These are phyloP conservation scores for Aspergillus oerlinghausenensis DNA, from an alignment of 2,329 filamentous ascomycete genomes.

Conservation along the genomic window DNA sequence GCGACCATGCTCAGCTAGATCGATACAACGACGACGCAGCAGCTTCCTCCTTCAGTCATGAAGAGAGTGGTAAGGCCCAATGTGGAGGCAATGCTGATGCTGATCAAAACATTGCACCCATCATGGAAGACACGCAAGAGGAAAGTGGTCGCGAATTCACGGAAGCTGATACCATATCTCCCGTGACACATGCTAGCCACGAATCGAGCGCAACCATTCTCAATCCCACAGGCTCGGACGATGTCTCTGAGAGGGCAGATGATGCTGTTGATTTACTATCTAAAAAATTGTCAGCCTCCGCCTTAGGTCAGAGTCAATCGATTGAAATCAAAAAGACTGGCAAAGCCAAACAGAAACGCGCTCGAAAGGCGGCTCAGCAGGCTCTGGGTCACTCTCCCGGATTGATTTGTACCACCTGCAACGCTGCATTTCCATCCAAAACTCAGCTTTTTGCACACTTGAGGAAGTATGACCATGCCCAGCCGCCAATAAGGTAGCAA, in stretches of 20 bases:
- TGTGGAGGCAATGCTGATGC: not conserved
- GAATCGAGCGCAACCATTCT: not conserved
- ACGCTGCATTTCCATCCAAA: constrained; percentile 70
- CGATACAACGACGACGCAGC: not conserved
- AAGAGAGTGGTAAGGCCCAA: constrained; percentile 19
- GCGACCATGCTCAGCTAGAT: not conserved
- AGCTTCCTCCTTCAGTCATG: not conserved
- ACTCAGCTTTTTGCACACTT: constrained; percentile 72
- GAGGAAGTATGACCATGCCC: constrained; percentile 61
- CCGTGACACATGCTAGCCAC: not conserved
- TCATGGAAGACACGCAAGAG: not conserved
- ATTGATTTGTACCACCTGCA: constrained; percentile 72
- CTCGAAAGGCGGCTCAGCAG: constrained; percentile 44
- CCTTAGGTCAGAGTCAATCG: constrained; percentile 16
- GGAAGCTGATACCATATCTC: not conserved
- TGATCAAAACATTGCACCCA: not conserved
- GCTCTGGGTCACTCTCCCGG: constrained; percentile 26
- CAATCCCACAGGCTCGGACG: not conserved
- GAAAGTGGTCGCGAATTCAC: not conserved
- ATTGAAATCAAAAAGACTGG: constrained; percentile 34
- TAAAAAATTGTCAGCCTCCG: constrained; percentile 14
- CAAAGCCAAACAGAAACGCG: constrained; percentile 52
- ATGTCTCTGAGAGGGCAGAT: constrained; percentile 2
- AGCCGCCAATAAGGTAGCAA: constrained; percentile 27
- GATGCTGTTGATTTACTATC: constrained; percentile 11